Base-by-base conservation (phyloP, 2,329 filamentous ascomycete species). In the Alternaria metachromatica region DNA sequence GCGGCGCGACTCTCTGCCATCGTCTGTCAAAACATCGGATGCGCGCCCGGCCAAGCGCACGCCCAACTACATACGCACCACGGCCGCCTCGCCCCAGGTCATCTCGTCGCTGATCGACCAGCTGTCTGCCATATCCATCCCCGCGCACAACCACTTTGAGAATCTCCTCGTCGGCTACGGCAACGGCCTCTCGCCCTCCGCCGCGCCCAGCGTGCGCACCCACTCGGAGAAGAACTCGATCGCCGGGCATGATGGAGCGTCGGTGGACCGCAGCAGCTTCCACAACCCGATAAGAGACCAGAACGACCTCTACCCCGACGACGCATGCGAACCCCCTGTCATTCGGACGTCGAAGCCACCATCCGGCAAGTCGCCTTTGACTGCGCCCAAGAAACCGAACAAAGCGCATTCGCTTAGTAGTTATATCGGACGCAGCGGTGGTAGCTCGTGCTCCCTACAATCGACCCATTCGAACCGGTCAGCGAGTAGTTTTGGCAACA, bases 311-410 rank as follows among this genome's bases (percentile, higher is more conserved):
- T 83, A 84, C 67, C 81, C 84, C 37, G 85, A 88, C 76, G 85
- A 88, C 80, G 86, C 86, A 45, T 87, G 87, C 30, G 82, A 85
- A 64, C 82, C 93, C 12, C 93, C 94, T 18, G 87, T 95, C 58
- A 87, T 96, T 71, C 90, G 91, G 67, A 97, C 94, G 30, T 88
- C 93, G 30, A 94, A 94, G 78, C 91, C 90, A 8, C 92, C 92
- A 0, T 93, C 91, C 55, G 92, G 92, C 58, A 88, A 89, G 72
- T 94, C 92, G 25, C 82, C 89, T 18, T 81, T 92, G 55, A 93
- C 90, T n/a, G 87, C 89, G 0, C 85, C 88, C 83, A 76, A 75
- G 26, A 79, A 77, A 71, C 72, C 69, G 50, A 76, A 76, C 55
- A 80, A 78, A 70, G 65, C 78, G 50, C 71, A 75, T 55, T 87